These are phyloP conservation scores for Aspergillus bombycis DNA, from an alignment of 2,329 filamentous ascomycete species.

Conservation along the genomic window DNA sequence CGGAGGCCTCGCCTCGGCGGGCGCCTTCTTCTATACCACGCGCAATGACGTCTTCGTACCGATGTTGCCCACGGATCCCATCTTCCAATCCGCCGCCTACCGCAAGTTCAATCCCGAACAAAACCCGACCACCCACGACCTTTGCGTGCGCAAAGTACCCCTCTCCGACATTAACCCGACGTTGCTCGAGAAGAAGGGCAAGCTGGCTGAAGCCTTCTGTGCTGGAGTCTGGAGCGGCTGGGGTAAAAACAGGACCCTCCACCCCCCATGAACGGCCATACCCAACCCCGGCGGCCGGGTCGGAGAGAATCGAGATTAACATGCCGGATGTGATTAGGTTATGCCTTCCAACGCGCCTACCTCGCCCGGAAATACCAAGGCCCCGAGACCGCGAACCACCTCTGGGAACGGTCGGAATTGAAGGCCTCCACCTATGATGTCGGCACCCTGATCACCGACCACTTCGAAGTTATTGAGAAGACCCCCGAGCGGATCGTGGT, in stretches of 20 bases:
- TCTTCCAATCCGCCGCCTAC: slow-evolving; percentile 63
- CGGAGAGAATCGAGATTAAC: not conserved
- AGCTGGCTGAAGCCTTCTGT: slow-evolving; percentile 67
- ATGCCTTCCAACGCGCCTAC: slow-evolving; percentile 59
- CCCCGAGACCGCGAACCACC: slow-evolving; percentile 60
- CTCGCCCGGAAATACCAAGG: slow-evolving; percentile 63
- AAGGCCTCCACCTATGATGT: slow-evolving; percentile 60
- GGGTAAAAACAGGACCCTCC: slow-evolving; percentile 47
- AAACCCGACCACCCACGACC: slow-evolving; percentile 67
- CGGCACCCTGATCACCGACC: slow-evolving; percentile 68
- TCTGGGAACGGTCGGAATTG: slow-evolving; percentile 64
- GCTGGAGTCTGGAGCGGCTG: slow-evolving; percentile 68
- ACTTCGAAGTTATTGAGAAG: slow-evolving; percentile 72
- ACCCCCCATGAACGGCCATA: not conserved
- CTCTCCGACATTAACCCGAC: slow-evolving; percentile 67
- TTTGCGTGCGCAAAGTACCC: slow-evolving; percentile 65
- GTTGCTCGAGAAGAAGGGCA: slow-evolving; percentile 63
- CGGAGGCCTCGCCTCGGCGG: slow-evolving; percentile 53
- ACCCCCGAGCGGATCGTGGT: slow-evolving; percentile 63
- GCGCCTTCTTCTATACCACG: slow-evolving; percentile 58
- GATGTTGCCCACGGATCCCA: slow-evolving; percentile 61
- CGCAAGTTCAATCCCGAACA: slow-evolving; percentile 62
- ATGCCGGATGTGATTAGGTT: slow-evolving; percentile 29
- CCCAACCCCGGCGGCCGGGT: not conserved
- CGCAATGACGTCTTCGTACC: slow-evolving; percentile 61